phyloP scores from a whole-genome alignment of 371 early-diverging fungal species.

The Coemansia sp. region DNA sequence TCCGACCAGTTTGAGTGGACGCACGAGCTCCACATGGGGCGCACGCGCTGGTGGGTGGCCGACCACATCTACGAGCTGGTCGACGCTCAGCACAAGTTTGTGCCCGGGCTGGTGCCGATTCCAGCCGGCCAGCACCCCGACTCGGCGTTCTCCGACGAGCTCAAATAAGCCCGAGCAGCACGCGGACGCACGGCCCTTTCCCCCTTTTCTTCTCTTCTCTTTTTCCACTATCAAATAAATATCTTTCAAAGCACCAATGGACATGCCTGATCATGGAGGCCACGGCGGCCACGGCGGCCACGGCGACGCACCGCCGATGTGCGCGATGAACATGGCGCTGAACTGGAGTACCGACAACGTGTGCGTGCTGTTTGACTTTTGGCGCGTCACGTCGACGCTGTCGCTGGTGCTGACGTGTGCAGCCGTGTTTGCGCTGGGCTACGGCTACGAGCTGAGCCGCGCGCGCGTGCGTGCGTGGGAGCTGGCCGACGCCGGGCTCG shows the following conservation, averaged over 20 bases:
- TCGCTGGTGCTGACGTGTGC: slow-evolving; percentile 61
- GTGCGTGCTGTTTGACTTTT: slow-evolving; percentile 74
- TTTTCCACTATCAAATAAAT: background rate
- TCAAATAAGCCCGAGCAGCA: slow-evolving; percentile 5
- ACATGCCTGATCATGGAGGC: slow-evolving; percentile 48
- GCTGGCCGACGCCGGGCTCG: background rate
- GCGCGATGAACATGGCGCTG: slow-evolving; percentile 65
- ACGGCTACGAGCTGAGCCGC: slow-evolving; percentile 63
- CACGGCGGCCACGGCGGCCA: slow-evolving; percentile 49
- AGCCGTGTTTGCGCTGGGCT: slow-evolving; percentile 59
- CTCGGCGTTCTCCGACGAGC: slow-evolving; percentile 45
- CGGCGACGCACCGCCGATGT: slow-evolving; percentile 44
- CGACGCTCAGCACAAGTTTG: slow-evolving; percentile 32
- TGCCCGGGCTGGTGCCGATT: slow-evolving; percentile 45
- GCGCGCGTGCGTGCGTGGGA: slow-evolving; percentile 57
- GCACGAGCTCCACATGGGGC: slow-evolving; percentile 46
- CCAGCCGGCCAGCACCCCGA: slow-evolving; percentile 48
- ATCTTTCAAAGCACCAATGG: slow-evolving; percentile 7
- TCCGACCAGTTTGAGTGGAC: slow-evolving; percentile 49
- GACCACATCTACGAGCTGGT: slow-evolving; percentile 50
- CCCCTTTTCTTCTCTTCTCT: background rate
- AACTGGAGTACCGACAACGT: slow-evolving; percentile 77
- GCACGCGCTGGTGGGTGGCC: slow-evolving; percentile 46
- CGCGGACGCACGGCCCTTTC: background rate
- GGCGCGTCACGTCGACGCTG: slow-evolving; percentile 62